Base-by-base conservation (phyloP, 345 rosid genomes). In the Gossypium raimondii region DNA sequence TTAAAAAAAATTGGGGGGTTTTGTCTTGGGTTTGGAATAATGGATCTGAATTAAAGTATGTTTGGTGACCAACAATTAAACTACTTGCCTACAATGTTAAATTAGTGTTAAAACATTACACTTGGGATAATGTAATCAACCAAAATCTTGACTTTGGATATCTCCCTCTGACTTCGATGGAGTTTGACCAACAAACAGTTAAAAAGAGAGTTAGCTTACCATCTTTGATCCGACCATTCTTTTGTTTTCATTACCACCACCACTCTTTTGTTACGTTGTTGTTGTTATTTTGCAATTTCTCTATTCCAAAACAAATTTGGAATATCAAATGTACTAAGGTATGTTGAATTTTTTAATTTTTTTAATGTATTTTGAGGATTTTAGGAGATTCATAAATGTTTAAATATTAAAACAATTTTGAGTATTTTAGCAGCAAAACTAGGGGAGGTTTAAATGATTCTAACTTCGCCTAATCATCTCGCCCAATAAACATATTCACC, bases 31-130 rank as follows among this genome's bases (percentile, higher is more conserved):
- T 34, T 34, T 34, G 41, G 41, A 34, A 34, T 34, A 34, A 34
- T 4, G 7, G 16, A 59, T 11, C n/a, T 25, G 17, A 25, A 60
- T 4, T 25, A 11, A 60, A 25, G 13, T 25, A 27, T 12, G 10
- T 67, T 67, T 12, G 70, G 70, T 66, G 34, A 66, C 70, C 70
- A 12, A 45, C 6, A 44, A 11, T 18, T 11, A 66, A 41, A 66
- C 53, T 44, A 67, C 38, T 67, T 55, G 43, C 38, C 38, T 11
- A n/a, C 8, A 34, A 5, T 6, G 52, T 12, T 48, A 48, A 48
- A 48, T 48, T 14, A 11, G 14, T 48, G 52, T 2, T 53, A 0
- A 34, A 34, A 34, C 41, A 34, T 34, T 34, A 34, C 41, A 34
- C 7, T 6, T 34, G 5, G 41, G 41, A 5, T 53, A 8, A 6